phyloP scores from a whole-genome alignment of 225 moss, liverwort and hornwort genomes.

The Physcomitrellopsis africana region DNA sequence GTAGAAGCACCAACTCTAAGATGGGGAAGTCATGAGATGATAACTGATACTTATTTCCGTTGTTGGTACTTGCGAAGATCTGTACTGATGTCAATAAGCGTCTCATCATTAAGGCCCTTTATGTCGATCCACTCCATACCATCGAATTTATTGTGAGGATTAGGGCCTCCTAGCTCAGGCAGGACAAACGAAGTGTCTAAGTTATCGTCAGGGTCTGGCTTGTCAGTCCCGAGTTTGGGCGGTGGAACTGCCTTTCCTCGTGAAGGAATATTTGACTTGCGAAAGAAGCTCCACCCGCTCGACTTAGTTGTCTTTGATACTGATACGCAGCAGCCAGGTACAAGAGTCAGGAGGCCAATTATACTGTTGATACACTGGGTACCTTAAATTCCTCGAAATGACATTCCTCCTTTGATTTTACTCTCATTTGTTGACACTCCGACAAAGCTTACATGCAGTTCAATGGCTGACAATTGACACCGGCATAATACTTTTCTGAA shows the following conservation, averaged over 20 bases:
- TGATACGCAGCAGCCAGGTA: not conserved
- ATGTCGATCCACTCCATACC: conserved; percentile 70
- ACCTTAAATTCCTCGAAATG: not conserved
- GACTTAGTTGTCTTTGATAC: conserved; percentile 14
- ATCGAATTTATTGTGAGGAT: conserved; percentile 61
- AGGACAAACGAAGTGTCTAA: conserved; percentile 56
- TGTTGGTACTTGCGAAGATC: conserved; percentile 50
- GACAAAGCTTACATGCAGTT: not conserved
- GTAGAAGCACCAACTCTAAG: not conserved
- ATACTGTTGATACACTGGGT: not conserved
- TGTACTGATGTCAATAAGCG: conserved; percentile 51
- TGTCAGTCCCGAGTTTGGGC: conserved; percentile 46
- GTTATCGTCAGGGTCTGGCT: conserved; percentile 61
- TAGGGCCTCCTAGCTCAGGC: conserved; percentile 54
- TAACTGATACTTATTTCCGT: conserved; percentile 24
- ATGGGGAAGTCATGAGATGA: not conserved
- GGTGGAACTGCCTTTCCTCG: conserved; percentile 3
- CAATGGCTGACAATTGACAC: not conserved
- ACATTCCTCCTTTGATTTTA: too few species aligned
- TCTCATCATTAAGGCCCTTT: conserved; percentile 52
- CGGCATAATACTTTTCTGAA: not conserved
- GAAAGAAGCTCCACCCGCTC: conserved; percentile 25
- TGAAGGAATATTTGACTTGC: not conserved
- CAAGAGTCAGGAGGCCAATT: too few species aligned
- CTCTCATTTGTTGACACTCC: not conserved